Evolutionary conservation across 139 green algal species (phyloP), one percentile per base, ranked within the genome.

Genomic region (Helicosporidium sp.): DNA sequence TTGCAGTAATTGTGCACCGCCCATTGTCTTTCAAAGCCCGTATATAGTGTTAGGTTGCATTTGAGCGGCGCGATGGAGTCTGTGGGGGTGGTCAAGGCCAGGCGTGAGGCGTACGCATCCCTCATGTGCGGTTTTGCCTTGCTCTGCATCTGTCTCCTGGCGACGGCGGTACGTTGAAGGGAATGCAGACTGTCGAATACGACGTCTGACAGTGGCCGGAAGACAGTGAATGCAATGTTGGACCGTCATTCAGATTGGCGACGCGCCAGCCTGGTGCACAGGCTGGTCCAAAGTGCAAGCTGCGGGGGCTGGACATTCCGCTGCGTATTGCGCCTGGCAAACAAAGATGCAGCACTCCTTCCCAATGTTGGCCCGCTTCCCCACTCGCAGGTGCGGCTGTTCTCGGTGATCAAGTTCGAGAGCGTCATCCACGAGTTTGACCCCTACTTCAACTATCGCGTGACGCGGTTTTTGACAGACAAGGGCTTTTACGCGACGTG

Each of bases 401-500:
- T 95, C 55, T 88, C 73, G 1, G 79, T 94, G 0, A 69, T 93
- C 22, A 93, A 93, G 43, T 93, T 93, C 48, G 83, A 93, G 56
- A 74, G 51, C 13, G 79, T 93, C 18, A 93, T 93, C 53, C 83
- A 93, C 52, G 74, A 80, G 59, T 70, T 81, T 54, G 77, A 87
- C 49, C 77, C 75, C 0, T 87, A 86, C 59, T 88, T 89, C 68
- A 90, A 89, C 68, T 87, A 86, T 50, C 62, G 61, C 1, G 82
- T 88, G 16, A 85, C 77, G 0, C 62, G 74, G 48, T 93, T 82
- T 59, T 62, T 91, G 15, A 82, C 76, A 12, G 73, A 83, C 20
- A 44, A 89, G 26, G 76, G 78, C 12, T 79, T 87, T 35, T 85
- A 87, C 47, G 62, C 78, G 23, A 65, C 85, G 28, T 93, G 82